Evolutionary conservation across 2,329 filamentous ascomycete genomes (phyloP).

Genomic region (Nemania diffusa): DNA sequence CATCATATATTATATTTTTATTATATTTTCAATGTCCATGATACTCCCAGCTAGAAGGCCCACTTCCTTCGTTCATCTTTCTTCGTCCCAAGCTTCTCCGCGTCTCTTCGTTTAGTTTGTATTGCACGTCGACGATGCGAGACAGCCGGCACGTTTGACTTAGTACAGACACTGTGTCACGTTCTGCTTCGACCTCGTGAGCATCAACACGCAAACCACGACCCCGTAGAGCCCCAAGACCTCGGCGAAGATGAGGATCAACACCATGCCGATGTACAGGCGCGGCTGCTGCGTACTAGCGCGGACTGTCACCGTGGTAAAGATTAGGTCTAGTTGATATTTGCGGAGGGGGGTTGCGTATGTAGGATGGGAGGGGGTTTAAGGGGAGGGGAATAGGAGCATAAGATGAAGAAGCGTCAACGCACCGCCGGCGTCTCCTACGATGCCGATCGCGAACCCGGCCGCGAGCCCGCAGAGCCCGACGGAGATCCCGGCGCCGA

Average conservation of each 20-base stretch:
- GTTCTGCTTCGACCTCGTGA: constrained; percentile 55
- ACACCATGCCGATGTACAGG: constrained; percentile 59
- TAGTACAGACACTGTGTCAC: constrained; percentile 54
- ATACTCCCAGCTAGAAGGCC: neutral
- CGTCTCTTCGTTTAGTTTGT: neutral
- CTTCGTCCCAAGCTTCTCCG: neutral
- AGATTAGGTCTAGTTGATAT: constrained; percentile 5
- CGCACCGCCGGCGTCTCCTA: constrained; percentile 58
- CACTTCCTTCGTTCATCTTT: neutral
- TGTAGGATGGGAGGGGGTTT: neutral
- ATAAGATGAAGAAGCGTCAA: constrained; percentile 8
- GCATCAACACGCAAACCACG: constrained; percentile 60
- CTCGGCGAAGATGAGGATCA: constrained; percentile 61
- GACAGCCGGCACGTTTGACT: constrained; percentile 4
- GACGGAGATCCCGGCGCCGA: constrained; percentile 57
- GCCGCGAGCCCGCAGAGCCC: constrained; percentile 59
- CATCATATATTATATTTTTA: neutral
- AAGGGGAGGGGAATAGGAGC: neutral
- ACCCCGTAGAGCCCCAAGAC: constrained; percentile 52
- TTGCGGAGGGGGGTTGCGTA: neutral
- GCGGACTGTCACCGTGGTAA: constrained; percentile 48
- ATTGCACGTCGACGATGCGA: neutral
- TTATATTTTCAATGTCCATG: neutral
- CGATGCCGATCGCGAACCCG: constrained; percentile 59
- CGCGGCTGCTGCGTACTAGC: constrained; percentile 60